Evolutionary conservation across 768 basidiomycete genomes (phyloP).

Genomic region (Suillus discolor): DNA sequence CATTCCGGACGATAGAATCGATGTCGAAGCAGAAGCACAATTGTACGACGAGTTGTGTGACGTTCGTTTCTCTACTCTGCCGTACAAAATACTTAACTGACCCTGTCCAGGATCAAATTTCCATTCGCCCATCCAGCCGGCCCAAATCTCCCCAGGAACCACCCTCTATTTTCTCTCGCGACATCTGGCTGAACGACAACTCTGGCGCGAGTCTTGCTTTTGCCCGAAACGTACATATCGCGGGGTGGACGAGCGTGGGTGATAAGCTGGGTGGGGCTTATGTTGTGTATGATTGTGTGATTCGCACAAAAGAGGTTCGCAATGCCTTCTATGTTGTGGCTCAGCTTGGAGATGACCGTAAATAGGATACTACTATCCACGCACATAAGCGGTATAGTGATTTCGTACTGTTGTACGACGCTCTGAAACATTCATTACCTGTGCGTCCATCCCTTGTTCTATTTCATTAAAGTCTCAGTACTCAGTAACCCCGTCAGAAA

Average conservation of each 20-base stretch:
- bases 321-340: background rate
- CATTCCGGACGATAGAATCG: conserved; percentile 53
- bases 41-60: conserved; percentile 67
- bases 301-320: conserved; percentile 61
- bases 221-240: conserved; percentile 64
- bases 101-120: conserved; percentile 18
- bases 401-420: conserved; percentile 55
- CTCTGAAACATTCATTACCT: conserved; percentile 53
- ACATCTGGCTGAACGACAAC: conserved; percentile 72
- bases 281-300: conserved; percentile 72
- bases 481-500: conserved; percentile 32
- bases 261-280: conserved; percentile 67
- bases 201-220: conserved; percentile 56
- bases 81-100: background rate
- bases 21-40: conserved; percentile 67
- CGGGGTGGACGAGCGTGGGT: conserved; percentile 74
- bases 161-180: conserved; percentile 63
- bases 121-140: conserved; percentile 15
- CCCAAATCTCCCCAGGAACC: conserved; percentile 34
- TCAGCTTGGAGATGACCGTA: background rate
- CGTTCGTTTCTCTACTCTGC: conserved; percentile 29
- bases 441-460: conserved; percentile 36
- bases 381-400: conserved; percentile 68
- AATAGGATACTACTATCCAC: conserved; percentile 63
- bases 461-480: background rate